Percentiles rank a stretch among this genome's conserved stretches.
Evolutionary conservation across 495 filamentous ascomycete genomes (phyloP).

Genomic region (Penicillium subrubescens): DNA sequence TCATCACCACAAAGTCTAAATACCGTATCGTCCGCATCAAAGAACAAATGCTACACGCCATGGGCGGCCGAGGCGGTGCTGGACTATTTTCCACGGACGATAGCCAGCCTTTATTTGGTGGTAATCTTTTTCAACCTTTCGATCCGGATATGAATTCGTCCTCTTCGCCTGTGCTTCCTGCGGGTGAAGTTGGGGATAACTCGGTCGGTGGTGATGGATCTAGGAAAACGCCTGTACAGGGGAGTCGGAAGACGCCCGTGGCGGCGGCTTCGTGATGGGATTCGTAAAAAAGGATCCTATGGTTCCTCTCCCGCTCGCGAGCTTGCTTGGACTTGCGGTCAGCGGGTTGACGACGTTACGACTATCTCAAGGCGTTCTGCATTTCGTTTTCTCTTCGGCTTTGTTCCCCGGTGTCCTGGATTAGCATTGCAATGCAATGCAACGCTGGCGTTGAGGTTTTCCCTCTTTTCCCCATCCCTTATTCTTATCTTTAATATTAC

Average conservation of each 20-base stretch:
- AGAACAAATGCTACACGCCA: conserved; percentile 81
- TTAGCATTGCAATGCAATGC: conserved; percentile 13
- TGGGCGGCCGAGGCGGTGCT: conserved; percentile 52
- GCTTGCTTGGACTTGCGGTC: neutral
- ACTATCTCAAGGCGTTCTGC: conserved; percentile 9
- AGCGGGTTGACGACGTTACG: conserved; percentile 21
- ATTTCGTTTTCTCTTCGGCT: conserved; percentile 4
- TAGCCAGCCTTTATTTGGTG: conserved; percentile 31
- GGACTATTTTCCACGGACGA: conserved; percentile 49
- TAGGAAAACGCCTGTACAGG: conserved; percentile 29
- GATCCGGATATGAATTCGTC: conserved; percentile 26
- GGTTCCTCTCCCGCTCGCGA: neutral
- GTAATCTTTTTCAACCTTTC: conserved; percentile 38
- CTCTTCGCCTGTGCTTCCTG: conserved; percentile 24
- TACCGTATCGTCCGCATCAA: conserved; percentile 86
- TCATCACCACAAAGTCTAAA: conserved; percentile 66
- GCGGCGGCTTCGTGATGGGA: conserved; percentile 15
- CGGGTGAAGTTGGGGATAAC: conserved; percentile 24
- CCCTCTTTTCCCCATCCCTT: conserved; percentile 6
- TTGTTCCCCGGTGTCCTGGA: conserved; percentile 3
- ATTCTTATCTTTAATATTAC: conserved; percentile 6
- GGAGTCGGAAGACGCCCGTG: conserved; percentile 28
- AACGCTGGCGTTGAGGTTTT: conserved; percentile 24
- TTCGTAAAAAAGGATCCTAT: neutral
- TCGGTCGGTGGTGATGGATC: conserved; percentile 22